Evolutionary conservation across 768 basidiomycete genomes (phyloP), one percentile per base, ranked within the genome.

Genomic region (Astraeus odoratus): DNA sequence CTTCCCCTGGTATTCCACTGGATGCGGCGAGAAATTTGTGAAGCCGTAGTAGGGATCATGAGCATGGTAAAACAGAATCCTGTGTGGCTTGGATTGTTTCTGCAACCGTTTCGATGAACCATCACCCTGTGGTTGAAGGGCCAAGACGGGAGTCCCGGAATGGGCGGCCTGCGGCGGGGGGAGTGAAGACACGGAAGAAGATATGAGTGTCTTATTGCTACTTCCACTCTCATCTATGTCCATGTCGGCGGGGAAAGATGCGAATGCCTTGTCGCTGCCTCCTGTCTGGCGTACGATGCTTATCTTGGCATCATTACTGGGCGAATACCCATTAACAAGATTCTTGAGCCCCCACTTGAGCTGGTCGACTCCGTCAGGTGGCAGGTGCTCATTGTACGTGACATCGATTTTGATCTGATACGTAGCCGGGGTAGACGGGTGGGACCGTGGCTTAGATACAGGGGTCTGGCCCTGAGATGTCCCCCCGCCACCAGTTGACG

Each of bases 21-120:
- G 54, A 51, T 74, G 67, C 5, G 68, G 53, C 3, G 73, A 74
- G 47, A 70, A 70, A 53, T 71, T 71, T 41, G 71, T 68, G 53
- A 71, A 71, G 12, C 66, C 66, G 42, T 72, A 67, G 50, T 65
- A 49, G 19, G 60, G 63, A 43, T 58, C 57, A n/a, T 57, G 43
- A 37, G 56, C 60, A 33, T 58, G 58, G 52, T 60, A 62, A 50
- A 64, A 64, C 35, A 64, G 49, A 22, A 64, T 66, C 7, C 58
- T 60, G 35, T 56, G 51, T 33, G 57, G 59, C 20, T 18, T 8
- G 26, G 38, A 39, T 18, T 51, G 50, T 39, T 18, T 40, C 44
- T 53, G n/a, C n/a, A n/a, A n/a, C 16, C 27, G 54, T 39, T 38
- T 51, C 36, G 40, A 37, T 10, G 48, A n/a, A 12, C 35, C n/a